A percentile compares a stretch with the other conserved stretches of the same genome.
phyloP scores from a whole-genome alignment of 2,329 filamentous ascomycete genomes.

The Gaeumannomyces tritici region DNA sequence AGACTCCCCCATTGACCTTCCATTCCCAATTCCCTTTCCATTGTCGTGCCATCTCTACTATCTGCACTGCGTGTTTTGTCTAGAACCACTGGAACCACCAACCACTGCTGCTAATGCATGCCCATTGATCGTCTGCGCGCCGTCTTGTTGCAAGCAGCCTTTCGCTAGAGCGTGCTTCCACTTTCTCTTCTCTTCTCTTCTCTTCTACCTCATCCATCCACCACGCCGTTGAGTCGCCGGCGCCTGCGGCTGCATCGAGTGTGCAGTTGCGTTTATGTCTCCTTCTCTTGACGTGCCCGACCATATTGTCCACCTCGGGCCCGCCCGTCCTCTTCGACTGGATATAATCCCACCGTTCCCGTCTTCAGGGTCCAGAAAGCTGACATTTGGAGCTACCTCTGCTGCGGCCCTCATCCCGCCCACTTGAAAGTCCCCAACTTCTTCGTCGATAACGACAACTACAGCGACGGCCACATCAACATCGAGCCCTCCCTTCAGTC shows the following conservation, averaged over 20 bases:
- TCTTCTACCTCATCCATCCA: neutral
- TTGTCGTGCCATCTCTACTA: neutral
- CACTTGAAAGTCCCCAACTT: neutral
- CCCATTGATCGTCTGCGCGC: neutral
- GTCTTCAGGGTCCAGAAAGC: neutral
- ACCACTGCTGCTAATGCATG: neutral
- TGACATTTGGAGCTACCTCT: neutral
- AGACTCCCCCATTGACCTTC: neutral
- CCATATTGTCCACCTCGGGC: neutral
- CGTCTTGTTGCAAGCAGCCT: neutral
- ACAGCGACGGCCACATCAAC: slow-evolving; percentile 6
- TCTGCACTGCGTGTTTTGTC: neutral
- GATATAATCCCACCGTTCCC: neutral
- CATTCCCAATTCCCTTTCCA: neutral
- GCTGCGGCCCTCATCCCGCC: neutral
- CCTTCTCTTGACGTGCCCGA: neutral
- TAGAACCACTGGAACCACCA: neutral
- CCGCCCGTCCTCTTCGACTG: neutral
- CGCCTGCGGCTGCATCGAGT: neutral
- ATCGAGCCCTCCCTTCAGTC: slow-evolving; percentile 8
- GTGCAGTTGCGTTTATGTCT: neutral
- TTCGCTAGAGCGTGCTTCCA: neutral
- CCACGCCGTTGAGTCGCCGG: neutral
- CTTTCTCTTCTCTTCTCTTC: too few species aligned
- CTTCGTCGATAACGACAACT: neutral